Base-by-base conservation (phyloP, 352 stramenopile species). In the Thalassiosira oceanica region DNA sequence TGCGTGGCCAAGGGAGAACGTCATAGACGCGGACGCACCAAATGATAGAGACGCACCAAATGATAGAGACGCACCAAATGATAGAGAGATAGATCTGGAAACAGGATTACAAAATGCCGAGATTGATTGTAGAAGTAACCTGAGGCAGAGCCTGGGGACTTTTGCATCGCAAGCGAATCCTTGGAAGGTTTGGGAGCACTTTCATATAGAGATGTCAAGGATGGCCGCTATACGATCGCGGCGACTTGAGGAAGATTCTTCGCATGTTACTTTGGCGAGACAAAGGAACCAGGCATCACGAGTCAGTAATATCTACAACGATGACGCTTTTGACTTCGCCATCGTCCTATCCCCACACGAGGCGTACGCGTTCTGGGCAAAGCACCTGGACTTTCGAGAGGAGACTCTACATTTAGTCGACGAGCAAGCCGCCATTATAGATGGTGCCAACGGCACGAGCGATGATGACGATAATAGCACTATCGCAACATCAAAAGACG, bases 301-400 rank as follows among this genome's bases (percentile, higher is more conserved):
- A 36, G 70, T 69, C 2, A 68, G 56, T 0, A 71, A 53, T 50
- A 31, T 78, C 18, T 83, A 77, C 67, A 79, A 80, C 48, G 68
- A 87, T 16, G 62, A 85, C 64, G 61, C 86, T 29, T 91, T 80
- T 73, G 85, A 92, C 42, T 92, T 90, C 64, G 77, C 61, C 15
- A 58, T 92, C 13, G 58, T 92, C 37, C 61, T 92, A 15, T 74
- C 61, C 31, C 80, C 83, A 7, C 65, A 87, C 62, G 70, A 87
- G 42, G 79, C 70, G 0, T 92, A 91, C 54, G 57, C 62, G 2
- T 87, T 80, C 70, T 91, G 83, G 75, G 76, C 81, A 2, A 63
- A 75, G 15, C 45, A 86, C 46, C 72, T 92, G 21, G 83, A 92
- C 66, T 92, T 92, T 74, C 64, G 78, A 53, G 64, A 71, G 27